Conservation (phyloP, 495 filamentous ascomycete species). For the Daldinia caldariorum region DNA sequence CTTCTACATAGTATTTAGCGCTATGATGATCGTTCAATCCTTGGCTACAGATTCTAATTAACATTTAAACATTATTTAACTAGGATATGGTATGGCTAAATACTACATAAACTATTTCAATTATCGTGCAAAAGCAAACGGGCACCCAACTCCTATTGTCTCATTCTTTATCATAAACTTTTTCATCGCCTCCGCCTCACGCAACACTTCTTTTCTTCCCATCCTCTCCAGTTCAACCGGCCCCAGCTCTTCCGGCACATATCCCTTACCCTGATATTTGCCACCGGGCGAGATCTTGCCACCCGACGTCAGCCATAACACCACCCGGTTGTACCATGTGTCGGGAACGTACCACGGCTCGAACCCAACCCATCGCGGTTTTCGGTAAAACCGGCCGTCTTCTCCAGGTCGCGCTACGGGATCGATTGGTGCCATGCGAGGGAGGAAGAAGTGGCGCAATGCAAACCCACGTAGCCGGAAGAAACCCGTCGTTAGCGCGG, state of each 20-base stretch:
- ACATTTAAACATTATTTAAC: no score
- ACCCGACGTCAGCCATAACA: conserved; percentile 57
- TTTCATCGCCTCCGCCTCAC: conserved; percentile 38
- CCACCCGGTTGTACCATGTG: conserved; percentile 64
- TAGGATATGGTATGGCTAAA: no score
- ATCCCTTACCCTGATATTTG: conserved; percentile 61
- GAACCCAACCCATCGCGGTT: conserved; percentile 52
- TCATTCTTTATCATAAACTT: conserved; percentile 23
- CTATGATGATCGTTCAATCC: no score
- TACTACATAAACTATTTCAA: neutral
- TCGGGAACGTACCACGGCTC: conserved; percentile 69
- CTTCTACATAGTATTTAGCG: no score
- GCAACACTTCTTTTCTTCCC: neutral
- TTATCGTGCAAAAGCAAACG: conserved; percentile 17
- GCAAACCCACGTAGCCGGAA: conserved; percentile 60
- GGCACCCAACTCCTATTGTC: conserved; percentile 27
- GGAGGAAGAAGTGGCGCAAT: conserved; percentile 64
- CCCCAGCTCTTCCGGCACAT: conserved; percentile 38
- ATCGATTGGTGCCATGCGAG: conserved; percentile 59
- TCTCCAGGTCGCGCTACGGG: conserved; percentile 54
- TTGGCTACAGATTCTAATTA: no score
- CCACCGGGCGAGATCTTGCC: conserved; percentile 65
- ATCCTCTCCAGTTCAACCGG: neutral
- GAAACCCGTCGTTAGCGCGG: conserved; percentile 52
- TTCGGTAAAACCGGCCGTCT: conserved; percentile 58